Conservation (phyloP, 148 eudicot genomes). For the Rhododendron ovatum region DNA sequence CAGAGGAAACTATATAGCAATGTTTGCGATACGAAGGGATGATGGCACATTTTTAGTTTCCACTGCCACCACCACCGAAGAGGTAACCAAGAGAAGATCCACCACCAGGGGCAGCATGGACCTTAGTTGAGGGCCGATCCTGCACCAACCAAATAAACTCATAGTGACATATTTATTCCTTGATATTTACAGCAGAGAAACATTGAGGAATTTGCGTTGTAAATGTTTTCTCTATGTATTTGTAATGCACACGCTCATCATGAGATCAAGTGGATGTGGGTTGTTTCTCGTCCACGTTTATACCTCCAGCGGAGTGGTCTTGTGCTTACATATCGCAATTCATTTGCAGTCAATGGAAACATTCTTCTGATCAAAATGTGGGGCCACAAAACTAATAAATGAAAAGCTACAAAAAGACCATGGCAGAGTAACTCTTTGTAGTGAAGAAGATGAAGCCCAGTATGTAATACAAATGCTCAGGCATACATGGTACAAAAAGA, state of each 20-base stretch:
- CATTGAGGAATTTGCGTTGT: not conserved
- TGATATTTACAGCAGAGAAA: not conserved
- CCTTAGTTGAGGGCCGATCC: slow-evolving; percentile 58
- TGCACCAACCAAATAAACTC: slow-evolving; percentile 12
- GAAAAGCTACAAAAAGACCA: not conserved
- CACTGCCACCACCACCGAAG: slow-evolving; percentile 18
- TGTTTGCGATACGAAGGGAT: not conserved
- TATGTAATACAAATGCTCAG: not conserved
- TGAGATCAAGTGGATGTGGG: not conserved
- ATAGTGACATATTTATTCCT: not conserved
- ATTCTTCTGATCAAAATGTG: not conserved
- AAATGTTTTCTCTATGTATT: not conserved
- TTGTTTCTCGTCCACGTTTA: not conserved
- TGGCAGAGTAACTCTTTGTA: not conserved
- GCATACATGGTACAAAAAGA: not conserved
- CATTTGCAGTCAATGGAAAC: not conserved
- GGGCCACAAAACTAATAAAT: not conserved
- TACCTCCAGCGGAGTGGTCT: not conserved
- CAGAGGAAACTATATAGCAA: not conserved
- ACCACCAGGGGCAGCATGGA: slow-evolving; percentile 38
- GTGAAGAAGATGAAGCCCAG: not conserved
- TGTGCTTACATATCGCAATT: not conserved
- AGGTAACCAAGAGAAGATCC: slow-evolving; percentile 12
- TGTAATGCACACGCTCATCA: not conserved
- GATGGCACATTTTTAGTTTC: not conserved